Percentiles rank a stretch among this genome's conserved stretches.
Conservation (phyloP, 768 basidiomycete genomes). For the Bullera alba region DNA sequence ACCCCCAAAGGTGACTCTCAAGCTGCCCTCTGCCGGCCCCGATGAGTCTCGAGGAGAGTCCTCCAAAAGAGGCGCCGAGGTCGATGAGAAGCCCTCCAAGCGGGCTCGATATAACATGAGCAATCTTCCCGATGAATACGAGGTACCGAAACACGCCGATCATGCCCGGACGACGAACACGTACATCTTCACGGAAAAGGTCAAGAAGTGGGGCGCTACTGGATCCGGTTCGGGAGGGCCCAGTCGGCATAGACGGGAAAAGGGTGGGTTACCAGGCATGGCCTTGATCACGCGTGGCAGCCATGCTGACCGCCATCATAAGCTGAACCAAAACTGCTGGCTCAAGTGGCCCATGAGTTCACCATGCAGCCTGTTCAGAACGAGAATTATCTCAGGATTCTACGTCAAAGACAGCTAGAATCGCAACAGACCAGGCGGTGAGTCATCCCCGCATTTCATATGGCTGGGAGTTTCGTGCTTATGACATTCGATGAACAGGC, state of each 20-base stretch:
- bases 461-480: background rate
- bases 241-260: slow-evolving; percentile 20
- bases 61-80: slow-evolving; percentile 7
- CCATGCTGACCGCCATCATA: background rate
- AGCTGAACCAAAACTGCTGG: slow-evolving; percentile 31
- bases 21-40: slow-evolving; percentile 9
- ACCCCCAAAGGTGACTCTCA: slow-evolving; percentile 22
- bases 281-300: background rate
- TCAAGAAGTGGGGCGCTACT: slow-evolving; percentile 14
- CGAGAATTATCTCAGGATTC: slow-evolving; percentile 23
- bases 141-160: slow-evolving; percentile 80
- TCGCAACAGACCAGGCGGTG: slow-evolving; percentile 24
- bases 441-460: slow-evolving; percentile 1
- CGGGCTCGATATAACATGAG: slow-evolving; percentile 19
- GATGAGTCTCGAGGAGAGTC: slow-evolving; percentile 44
- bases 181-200: slow-evolving; percentile 29
- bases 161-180: slow-evolving; percentile 54
- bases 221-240: background rate
- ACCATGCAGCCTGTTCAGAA: slow-evolving; percentile 22
- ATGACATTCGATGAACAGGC: slow-evolving; percentile 8
- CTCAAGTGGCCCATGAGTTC: slow-evolving; percentile 32
- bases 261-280: slow-evolving; percentile 1
- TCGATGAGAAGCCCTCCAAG: background rate
- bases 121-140: slow-evolving; percentile 60
- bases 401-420: slow-evolving; percentile 25